Conservation (phyloP, 805 yeast species). For the Wickerhamomyces hampshirensis region DNA sequence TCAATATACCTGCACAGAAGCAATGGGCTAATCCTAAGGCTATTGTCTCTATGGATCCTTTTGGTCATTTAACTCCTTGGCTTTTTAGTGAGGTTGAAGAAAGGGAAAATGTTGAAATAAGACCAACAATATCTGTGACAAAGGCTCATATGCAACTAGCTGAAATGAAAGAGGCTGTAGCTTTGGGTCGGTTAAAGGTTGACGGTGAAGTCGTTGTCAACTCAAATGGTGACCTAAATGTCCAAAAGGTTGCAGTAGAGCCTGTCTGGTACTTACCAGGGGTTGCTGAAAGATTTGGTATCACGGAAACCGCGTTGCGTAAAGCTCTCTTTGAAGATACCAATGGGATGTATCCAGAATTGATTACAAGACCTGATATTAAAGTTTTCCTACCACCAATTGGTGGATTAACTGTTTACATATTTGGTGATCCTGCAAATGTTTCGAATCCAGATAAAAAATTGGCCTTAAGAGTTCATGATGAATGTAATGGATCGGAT, state of each 20-base stretch:
- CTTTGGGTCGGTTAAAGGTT: conserved; percentile 45
- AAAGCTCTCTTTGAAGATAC: conserved; percentile 63
- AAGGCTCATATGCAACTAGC: conserved; percentile 59
- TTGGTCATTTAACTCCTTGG: conserved; percentile 65
- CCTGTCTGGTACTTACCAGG: conserved; percentile 73
- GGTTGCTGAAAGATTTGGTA: conserved; percentile 57
- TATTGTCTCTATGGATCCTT: conserved; percentile 63
- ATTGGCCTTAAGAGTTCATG: conserved; percentile 59
- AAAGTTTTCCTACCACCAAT: conserved; percentile 65
- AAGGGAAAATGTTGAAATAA: conserved; percentile 47
- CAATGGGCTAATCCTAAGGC: conserved; percentile 53
- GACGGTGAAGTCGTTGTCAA: conserved; percentile 61
- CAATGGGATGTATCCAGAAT: conserved; percentile 67
- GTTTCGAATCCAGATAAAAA: conserved; percentile 46
- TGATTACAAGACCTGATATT: conserved; percentile 62
- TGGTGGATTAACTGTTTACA: conserved; percentile 63
- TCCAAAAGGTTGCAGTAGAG: conserved; percentile 62
- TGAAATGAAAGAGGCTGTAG: conserved; percentile 54
- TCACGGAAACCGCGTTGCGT: conserved; percentile 51
- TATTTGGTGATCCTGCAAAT: conserved; percentile 55
- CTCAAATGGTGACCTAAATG: conserved; percentile 54
- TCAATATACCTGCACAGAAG: conserved; percentile 46
- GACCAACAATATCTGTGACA: conserved; percentile 63
- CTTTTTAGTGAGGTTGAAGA: conserved; percentile 40
- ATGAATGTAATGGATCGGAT: conserved; percentile 68